Evolutionary conservation across 2,329 filamentous ascomycete species (phyloP), one percentile per base, ranked within the genome.

Genomic region (Phaeomoniella chlamydospora): DNA sequence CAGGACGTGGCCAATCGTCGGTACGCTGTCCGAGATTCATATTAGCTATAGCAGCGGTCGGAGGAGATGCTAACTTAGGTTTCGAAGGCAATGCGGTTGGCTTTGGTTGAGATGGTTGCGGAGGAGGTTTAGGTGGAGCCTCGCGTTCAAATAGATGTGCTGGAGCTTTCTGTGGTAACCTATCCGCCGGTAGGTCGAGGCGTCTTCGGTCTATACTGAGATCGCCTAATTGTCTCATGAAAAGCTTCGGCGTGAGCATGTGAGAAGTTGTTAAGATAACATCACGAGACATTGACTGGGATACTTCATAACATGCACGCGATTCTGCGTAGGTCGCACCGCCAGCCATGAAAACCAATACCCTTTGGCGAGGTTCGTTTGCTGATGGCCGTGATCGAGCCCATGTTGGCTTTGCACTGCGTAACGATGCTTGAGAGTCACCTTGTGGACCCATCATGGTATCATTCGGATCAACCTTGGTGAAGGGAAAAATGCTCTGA

Each of bases 381-480:
- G 65, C 77, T 17, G 76, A 72, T 32, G 80, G 70, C 31, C 85
- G 77, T 6, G 82, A 79, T 36, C 84, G 83, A 2, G 90, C 90
- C 90, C 90, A 98, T 30, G 87, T 94, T 2, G 88, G 90, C 50
- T 94, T 92, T 12, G 86, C 86, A 6, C 84, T 83, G 39, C 90
- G 80, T 15, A 98, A 70, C 11, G 88, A 96, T 10, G 81, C 74
- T 44, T 82, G 67, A 2, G 64, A 59, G 45, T 79, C 62, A 30
- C 67, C 76, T 12, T 58, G 56, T 15, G 47, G 49, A 37, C 55
- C 50, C 15, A 53, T 47, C 12, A 52, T 51, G 17, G 64, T 61
- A 14, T 54, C 48, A 29, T 65, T 63, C 29, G 76, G 58, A 4
- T 80, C 77, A 3, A 79, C 78, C 41, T 80, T 78, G 39, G 80